Base-by-base conservation (phyloP, 2,329 filamentous ascomycete genomes). In the Rachicladosporium sp. region DNA sequence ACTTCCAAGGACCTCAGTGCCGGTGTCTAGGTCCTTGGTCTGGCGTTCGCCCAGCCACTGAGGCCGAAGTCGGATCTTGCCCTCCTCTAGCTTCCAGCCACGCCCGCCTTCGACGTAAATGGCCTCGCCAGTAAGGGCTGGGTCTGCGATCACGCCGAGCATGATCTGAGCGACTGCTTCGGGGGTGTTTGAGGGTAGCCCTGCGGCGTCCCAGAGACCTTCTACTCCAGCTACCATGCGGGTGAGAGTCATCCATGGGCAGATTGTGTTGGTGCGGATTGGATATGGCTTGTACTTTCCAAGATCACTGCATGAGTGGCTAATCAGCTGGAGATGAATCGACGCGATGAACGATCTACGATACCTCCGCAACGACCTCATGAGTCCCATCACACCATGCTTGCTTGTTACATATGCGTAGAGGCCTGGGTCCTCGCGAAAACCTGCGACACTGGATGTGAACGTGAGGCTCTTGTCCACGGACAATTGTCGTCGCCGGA, bases 321-420 rank as follows among this genome's bases (percentile, higher is more conserved):
- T 5, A 6, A 7, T 7, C n/a, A n/a, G 34, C 37, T n/a, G 33
- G 21, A 15, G 11, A 15, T 8, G 7, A 5, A 6, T 27, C 13
- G 9, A 11, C 10, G 10, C 1, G 9, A 9, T 15, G 2, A 10
- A 11, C 19, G 12, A 45, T 48, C 27, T 56, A 27, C 23, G 23
- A 8, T 27, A 65, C 38, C 48, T 50, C 29, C 65, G 57, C 21
- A 72, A 51, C 11, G 63, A 60, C 13, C 69, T 59, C 61, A 71
- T 67, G 5, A 71, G 53, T 0, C 69, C 69, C 21, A 69, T 56
- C 1, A 73, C 61, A n/a, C 65, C 68, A 44, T 72, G 69, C 46
- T 73, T 71, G 4, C 62, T 57, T 0, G 67, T 56, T 3, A 63
- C 61, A 45, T 73, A 71, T 15, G 69, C 56, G 36, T 65, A 64